Conservation (phyloP, 2,329 filamentous ascomycete species). For the Trichoderma harzianum region DNA sequence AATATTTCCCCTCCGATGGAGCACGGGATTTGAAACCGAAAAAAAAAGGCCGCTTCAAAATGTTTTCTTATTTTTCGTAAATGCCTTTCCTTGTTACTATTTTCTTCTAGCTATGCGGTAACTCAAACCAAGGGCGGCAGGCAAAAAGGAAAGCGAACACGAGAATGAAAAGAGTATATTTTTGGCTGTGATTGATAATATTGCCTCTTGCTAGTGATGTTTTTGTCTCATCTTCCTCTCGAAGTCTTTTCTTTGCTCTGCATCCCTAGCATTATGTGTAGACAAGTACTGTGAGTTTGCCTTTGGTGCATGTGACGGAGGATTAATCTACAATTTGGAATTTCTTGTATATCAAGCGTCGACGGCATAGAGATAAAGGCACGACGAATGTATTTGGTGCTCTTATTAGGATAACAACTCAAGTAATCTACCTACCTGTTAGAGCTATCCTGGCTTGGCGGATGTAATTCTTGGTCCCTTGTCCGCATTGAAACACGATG, state of each 20-base stretch:
- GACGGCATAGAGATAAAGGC: not conserved
- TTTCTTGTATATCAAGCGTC: not conserved
- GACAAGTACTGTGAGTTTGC: not conserved
- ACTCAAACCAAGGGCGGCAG: conserved; percentile 32
- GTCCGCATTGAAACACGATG: not conserved
- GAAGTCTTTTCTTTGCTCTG: not conserved
- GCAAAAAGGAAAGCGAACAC: conserved; percentile 33
- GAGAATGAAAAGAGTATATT: conserved; percentile 33
- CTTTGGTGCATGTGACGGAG: not conserved
- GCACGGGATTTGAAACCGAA: conserved; percentile 27
- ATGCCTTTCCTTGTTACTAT: conserved; percentile 31
- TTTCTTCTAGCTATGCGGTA: conserved; percentile 38
- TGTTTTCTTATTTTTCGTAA: conserved; percentile 35
- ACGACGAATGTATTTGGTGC: not conserved
- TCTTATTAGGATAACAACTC: not conserved
- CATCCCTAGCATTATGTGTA: not conserved
- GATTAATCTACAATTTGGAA: not conserved
- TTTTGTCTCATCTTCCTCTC: not conserved
- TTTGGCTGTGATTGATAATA: conserved; percentile 22
- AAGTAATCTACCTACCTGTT: not conserved
- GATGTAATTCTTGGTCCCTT: not conserved
- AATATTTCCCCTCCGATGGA: conserved; percentile 30
- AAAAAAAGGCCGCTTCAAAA: conserved; percentile 24
- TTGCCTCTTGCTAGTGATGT: not conserved
- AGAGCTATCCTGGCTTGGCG: not conserved